A percentile compares a stretch with the other conserved stretches of the same genome.
These are phyloP conservation scores for Chaetomiaceae sp. DNA, from an alignment of 2,329 filamentous ascomycete genomes.

Conservation along the genomic window DNA sequence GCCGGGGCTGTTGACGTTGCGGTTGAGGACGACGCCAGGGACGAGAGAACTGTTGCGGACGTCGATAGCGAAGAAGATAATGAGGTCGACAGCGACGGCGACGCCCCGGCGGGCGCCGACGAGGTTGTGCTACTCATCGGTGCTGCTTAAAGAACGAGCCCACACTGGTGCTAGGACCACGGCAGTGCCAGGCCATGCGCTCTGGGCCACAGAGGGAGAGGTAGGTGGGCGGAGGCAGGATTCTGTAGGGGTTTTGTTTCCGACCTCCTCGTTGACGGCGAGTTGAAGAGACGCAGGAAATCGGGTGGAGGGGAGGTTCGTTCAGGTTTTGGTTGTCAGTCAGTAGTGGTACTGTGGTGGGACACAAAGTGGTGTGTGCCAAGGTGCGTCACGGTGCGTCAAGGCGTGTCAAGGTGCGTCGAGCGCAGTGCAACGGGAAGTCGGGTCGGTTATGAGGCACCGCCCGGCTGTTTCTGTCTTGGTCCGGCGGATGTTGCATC, in stretches of 20 bases:
- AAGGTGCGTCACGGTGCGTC: background rate
- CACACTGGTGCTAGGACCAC: background rate
- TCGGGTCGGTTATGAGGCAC: too few species aligned
- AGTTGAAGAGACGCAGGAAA: too few species aligned
- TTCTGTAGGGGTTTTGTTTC: background rate
- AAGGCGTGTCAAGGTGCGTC: too few species aligned
- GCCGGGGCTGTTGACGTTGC: background rate
- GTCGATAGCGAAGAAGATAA: background rate
- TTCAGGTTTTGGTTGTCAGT: too few species aligned
- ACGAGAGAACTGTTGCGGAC: background rate
- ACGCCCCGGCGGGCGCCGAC: conserved; percentile 5
- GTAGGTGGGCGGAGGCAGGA: background rate
- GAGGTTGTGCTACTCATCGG: conserved; percentile 12
- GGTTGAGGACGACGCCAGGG: too few species aligned
- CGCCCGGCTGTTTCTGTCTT: too few species aligned
- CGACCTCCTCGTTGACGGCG: background rate
- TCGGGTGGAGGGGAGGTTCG: background rate
- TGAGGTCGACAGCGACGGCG: conserved; percentile 1
- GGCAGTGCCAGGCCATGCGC: conserved; percentile 6
- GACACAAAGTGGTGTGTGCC: background rate
- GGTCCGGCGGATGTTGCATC: too few species aligned
- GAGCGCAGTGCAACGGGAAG: background rate
- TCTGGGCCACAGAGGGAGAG: conserved; percentile 1
- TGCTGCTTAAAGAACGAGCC: too few species aligned
- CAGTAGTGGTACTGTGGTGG: too few species aligned